These are phyloP conservation scores for Trypanosoma congolense DNA, from an alignment of 208 protist genomes.

Conservation along the genomic window DNA sequence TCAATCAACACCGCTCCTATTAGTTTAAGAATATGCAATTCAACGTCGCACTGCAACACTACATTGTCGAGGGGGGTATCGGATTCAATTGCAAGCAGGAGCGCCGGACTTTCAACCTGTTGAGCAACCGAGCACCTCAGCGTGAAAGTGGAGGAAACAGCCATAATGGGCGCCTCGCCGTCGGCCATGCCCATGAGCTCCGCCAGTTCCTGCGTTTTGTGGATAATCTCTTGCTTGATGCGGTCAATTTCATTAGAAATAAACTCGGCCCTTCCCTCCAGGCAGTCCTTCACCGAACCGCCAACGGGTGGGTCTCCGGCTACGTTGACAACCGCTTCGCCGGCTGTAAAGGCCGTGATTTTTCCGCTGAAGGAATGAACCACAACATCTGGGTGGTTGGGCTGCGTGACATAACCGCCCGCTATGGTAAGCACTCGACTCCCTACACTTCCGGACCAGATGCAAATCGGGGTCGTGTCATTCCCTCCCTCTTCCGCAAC, in stretches of 20 bases:
- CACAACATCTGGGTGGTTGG: constrained; percentile 29
- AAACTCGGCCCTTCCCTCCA: constrained; percentile 31
- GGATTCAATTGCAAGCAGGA: constrained; percentile 50
- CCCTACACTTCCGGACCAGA: constrained; percentile 41
- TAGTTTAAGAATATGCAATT: constrained; percentile 42
- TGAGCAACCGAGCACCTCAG: constrained; percentile 43
- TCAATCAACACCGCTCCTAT: constrained; percentile 28
- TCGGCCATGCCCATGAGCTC: constrained; percentile 17
- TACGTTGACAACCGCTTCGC: constrained; percentile 26
- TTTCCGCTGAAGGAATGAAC: constrained; percentile 78
- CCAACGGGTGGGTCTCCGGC: constrained; percentile 18
- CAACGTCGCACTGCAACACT: constrained; percentile 37
- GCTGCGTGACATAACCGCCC: constrained; percentile 53
- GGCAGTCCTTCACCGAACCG: constrained; percentile 14
- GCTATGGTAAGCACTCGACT: constrained; percentile 63
- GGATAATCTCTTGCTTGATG: constrained; percentile 34
- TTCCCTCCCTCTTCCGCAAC: constrained; percentile 4
- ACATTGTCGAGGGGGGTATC: constrained; percentile 54
- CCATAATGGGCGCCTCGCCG: constrained; percentile 26
- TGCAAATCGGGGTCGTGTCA: constrained; percentile 10
- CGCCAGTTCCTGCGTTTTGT: constrained; percentile 40
- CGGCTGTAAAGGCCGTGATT: constrained; percentile 56
- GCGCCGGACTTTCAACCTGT: constrained; percentile 37
- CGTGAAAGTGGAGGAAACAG: constrained; percentile 66
- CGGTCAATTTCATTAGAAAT: constrained; percentile 35